These are phyloP conservation scores for Solanum gracilifrons DNA, from an alignment of 257 asterid species.

Conservation along the genomic window DNA sequence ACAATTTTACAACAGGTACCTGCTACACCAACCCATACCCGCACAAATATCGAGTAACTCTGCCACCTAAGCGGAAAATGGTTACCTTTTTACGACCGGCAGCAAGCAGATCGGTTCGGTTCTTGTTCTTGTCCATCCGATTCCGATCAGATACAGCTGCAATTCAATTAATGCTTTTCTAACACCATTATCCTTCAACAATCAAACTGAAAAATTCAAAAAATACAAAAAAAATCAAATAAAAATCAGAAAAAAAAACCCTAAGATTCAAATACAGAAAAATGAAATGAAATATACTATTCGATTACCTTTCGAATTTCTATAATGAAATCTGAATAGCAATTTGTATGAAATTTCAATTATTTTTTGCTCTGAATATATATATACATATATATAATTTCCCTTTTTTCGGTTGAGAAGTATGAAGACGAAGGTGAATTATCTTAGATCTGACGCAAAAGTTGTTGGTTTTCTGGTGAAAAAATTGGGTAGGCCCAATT, in stretches of 20 bases:
- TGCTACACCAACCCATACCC: not conserved
- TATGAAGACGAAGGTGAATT: not conserved
- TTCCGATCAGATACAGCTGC: slow-evolving; percentile 22
- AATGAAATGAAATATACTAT: not conserved
- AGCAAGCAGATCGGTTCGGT: slow-evolving; percentile 77
- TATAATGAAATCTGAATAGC: not conserved
- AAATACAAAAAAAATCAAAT: not conserved
- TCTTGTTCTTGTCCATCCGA: slow-evolving; percentile 77
- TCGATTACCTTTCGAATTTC: not conserved
- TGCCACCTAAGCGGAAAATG: not conserved
- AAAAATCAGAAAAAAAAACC: not conserved
- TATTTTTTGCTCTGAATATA: not conserved
- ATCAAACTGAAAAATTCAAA: not conserved
- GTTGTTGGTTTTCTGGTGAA: not conserved
- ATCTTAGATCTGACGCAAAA: slow-evolving; percentile 2
- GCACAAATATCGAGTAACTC: not conserved
- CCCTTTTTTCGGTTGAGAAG: not conserved
- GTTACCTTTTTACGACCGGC: slow-evolving; percentile 89
- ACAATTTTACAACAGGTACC: not conserved
- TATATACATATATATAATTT: not conserved
- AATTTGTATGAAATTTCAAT: not conserved
- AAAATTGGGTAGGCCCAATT: not conserved
- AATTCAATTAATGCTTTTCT: slow-evolving; percentile 10
- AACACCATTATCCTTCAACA: slow-evolving; percentile 21
- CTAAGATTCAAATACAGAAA: not conserved